phyloP scores from a whole-genome alignment of 2,329 filamentous ascomycete genomes.

The Penicillium sp. region DNA sequence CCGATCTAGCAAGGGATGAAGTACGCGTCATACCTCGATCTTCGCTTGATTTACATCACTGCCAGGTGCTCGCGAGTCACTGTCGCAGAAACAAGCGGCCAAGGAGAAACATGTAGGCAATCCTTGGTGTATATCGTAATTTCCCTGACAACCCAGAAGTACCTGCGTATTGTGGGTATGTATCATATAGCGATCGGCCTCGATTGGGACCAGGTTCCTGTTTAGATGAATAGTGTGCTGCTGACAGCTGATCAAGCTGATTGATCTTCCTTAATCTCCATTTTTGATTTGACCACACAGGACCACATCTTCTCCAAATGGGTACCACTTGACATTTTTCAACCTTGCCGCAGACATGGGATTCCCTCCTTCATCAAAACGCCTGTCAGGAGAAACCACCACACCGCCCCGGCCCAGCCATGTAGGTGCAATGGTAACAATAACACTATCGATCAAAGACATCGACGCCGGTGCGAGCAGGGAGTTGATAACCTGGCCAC shows the following conservation, averaged over 20 bases:
- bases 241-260: no score
- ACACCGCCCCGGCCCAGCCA: conserved; percentile 84
- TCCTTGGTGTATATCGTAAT: not conserved
- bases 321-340: conserved; percentile 68
- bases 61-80: no score
- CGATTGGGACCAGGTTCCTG: not conserved
- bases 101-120: not conserved
- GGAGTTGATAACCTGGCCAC: conserved; percentile 76
- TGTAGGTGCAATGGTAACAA: conserved; percentile 84
- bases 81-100: not conserved
- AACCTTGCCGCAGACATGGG: conserved; percentile 61
- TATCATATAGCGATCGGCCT: not conserved
- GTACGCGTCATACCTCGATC: conserved; percentile 7
- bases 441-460: conserved; percentile 67
- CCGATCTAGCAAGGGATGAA: conserved; percentile 5
- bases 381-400: conserved; percentile 67
- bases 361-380: conserved; percentile 49
- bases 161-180: no score
- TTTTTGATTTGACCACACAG: conserved; percentile 64
- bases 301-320: conserved; percentile 77
- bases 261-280: not conserved
- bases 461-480: conserved; percentile 62
- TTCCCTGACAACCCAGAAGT: not conserved
- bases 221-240: no score
- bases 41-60: not conserved